Evolutionary conservation across 331 rosid species (phyloP), one percentile per base, ranked within the genome.

Genomic region (Malus hybrid): DNA sequence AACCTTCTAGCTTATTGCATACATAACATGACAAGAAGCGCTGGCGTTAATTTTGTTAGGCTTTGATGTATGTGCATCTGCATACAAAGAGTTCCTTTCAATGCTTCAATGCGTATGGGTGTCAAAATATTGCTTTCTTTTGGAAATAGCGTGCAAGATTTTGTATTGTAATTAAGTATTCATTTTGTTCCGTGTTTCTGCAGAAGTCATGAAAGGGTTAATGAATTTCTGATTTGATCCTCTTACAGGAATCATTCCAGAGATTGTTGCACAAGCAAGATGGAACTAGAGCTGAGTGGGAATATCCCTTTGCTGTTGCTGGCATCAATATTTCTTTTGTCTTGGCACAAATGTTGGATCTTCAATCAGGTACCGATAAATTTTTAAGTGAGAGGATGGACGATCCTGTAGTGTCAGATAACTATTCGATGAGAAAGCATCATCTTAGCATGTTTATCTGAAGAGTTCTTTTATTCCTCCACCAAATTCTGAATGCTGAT

Each of bases 271-370:
- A 80, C 80, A 95, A 92, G 72, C 83, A 80, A 83, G 97, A 92
- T 72, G 99, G 99, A 83, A 80, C 48, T 32, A 83, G 99, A 85
- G 97, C 96, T 19, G 97, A 89, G 65, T 95, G 97, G 99, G 99
- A 95, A 83, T 95, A 95, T 81, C 99, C 97, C 34, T 95, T 95
- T 76, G 97, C 99, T 13, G 96, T 92, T 10, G 97, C 97, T 62
- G 99, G 99, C 75, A 89, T 95, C 83, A 95, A 92, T 76, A 85
- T 95, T 75, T 95, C 97, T 44, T 95, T 92, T 76, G 87, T 92
- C 89, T 83, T 95, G 84, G 90, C 70, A 5, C 93, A 92, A 39
- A 89, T 92, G 92, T 82, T 95, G 80, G 91, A 90, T 88, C 96
- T 95, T 81, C 93, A 92, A 80, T 76, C 97, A 81, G 99, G 99